Evolutionary conservation across 139 green algal species (phyloP), one percentile per base, ranked within the genome.

Genomic region (Tetraselmis chui): DNA sequence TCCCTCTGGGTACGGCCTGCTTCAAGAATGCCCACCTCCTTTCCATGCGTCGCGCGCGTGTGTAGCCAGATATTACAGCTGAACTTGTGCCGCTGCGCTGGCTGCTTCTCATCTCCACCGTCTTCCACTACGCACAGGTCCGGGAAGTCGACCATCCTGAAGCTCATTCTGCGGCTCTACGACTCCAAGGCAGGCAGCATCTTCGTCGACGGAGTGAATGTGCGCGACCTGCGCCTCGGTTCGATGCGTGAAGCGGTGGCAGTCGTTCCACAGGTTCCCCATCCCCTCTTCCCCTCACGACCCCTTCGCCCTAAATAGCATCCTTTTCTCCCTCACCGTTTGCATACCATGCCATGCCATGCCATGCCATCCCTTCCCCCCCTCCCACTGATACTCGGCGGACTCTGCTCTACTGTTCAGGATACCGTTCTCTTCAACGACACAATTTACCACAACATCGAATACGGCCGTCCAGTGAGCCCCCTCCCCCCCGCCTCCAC

Each of bases 371-470:
- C 58, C 28, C 28, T 1, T 24, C 59, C 59, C 23, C 29, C 28
- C 59, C 11, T 28, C 80, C 89, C 1, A 5, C 45, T 25, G 11
- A 67, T 18, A 67, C 45, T 25, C 45, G 18, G 11, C 5, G 18
- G 45, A 67, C 5, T 67, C 11, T 67, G 11, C 5, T 5, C 45
- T 67, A 67, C 45, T 67, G 45, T 67, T 5, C 92, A 98, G 85
- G 93, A 95, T 32, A 94, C 90, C 0, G 89, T 92, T 32, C 89
- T 94, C 0, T 92, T 92, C 83, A 93, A 94, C 82, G 90, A 93
- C 81, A 89, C 85, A 59, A 93, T 96, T 81, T 80, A 90, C 75
- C 76, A 91, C 25, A 96, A 95, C 88, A 93, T 95, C 76, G 85
- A 84, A 78, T 92, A 80, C 45, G 83, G 79, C 32, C 79, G 82